Evolutionary conservation across 2,329 filamentous ascomycete genomes (phyloP).

Genomic region (Fusarium tanahbumbuense): DNA sequence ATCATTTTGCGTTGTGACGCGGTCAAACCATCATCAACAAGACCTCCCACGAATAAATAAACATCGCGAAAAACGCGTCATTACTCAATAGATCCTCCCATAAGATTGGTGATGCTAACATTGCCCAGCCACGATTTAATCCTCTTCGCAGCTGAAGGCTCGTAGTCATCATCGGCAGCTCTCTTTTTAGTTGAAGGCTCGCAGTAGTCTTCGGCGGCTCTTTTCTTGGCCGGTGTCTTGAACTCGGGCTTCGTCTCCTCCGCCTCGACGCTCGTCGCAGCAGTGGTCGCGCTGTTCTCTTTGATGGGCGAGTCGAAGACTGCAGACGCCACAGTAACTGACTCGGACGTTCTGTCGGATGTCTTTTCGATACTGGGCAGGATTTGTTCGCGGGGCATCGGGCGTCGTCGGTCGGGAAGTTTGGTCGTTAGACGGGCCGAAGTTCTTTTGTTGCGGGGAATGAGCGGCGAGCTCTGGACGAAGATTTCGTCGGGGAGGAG

Average conservation of each 20-base stretch:
- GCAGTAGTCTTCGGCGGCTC: neutral
- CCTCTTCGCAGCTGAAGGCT: conserved; percentile 20
- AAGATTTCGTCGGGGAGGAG: neutral
- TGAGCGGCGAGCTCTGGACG: neutral
- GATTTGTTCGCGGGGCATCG: neutral
- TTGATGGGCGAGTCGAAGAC: neutral
- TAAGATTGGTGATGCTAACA: neutral
- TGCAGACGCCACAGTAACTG: neutral
- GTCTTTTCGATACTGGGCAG: conserved; percentile 9
- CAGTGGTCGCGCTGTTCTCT: conserved; percentile 16
- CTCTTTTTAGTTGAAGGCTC: conserved; percentile 1
- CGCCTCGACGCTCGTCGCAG: conserved; percentile 10
- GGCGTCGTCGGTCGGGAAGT: neutral
- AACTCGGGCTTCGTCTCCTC: neutral
- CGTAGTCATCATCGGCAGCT: conserved; percentile 7
- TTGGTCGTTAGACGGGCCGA: neutral
- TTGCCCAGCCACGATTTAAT: conserved; percentile 15
- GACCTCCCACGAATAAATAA: neutral
- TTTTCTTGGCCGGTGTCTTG: conserved; percentile 6
- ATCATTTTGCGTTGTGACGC: neutral
- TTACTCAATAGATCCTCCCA: conserved; percentile 20
- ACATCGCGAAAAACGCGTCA: neutral
- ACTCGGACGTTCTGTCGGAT: neutral
- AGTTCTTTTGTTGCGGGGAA: conserved; percentile 2
- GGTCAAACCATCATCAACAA: neutral